Evolutionary conservation across 306 rosid species (phyloP).

Genomic region (Prunus persica): Prunus_persica_NCBIv2 NC_034016.1:13358001-13358500

Average conservation of each 20-base stretch:
- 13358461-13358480: too few relatives aligned
- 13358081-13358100: background rate
- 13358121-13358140: background rate
- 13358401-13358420: background rate
- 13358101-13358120: background rate
- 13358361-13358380: background rate
- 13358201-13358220: background rate
- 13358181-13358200: slow-evolving; percentile 50
- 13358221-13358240: background rate
- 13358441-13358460: too few relatives aligned
- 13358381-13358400: background rate
- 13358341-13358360: background rate
- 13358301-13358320: background rate
- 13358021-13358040: background rate
- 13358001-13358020: too few relatives aligned
- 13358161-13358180: slow-evolving; percentile 19
- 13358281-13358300: background rate
- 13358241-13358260: background rate
- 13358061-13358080: background rate
- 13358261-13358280: background rate
- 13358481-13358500: too few relatives aligned
- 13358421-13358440: too few relatives aligned
- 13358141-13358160: background rate
- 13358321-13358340: background rate
- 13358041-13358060: background rate